Evolutionary conservation across 805 yeast species (phyloP), one percentile per base, ranked within the genome.

Genomic region (Wickerhamiella allomyrinae): DNA sequence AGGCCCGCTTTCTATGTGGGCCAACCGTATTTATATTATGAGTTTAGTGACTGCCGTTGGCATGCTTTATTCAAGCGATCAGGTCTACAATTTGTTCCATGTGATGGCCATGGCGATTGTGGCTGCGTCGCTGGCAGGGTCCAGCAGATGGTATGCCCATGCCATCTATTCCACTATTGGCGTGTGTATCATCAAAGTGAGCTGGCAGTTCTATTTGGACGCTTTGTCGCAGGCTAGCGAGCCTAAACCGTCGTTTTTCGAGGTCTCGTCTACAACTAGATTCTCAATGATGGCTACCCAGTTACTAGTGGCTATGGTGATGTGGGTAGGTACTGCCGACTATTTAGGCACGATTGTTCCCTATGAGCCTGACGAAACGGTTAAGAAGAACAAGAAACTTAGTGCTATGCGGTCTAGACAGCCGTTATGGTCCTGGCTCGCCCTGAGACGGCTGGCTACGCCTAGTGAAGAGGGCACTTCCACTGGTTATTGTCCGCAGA

Each of bases 391-490:
- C 24, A 23, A 17, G 20, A 11, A 20, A 8, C 17, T 37, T 13
- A 21, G 27, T 14, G 14, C 14, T 14, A 22, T 36, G 29, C 10
- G 19, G 21, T 9, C 20, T 5, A 11, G 29, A 17, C 39, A 36
- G n/a, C 29, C 39, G 1, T 42, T 61, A 4, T 60, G 65, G 65
- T 48, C 63, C 3, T 49, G 54, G 8, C 43, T 59, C 22, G 65
- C 65, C 2, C 51, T 34, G 20, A 54, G 23, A 47, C 55, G 11
- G 14, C 31, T 27, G 3, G 31, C 31, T 3, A 11, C 17, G 6
- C 31, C 31, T 4, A n/a, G 17, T 9, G 31, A 27, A 6, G 57
- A 29, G 57, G 57, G 25, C 41, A 20, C 14, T 9, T 24, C 27
- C 40, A 21, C 29, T 37, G 19, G 21, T 56, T 29, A 27, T 52